Conservation (phyloP, 495 filamentous ascomycete genomes). For the Penicillium macrosclerotiorum region DNA sequence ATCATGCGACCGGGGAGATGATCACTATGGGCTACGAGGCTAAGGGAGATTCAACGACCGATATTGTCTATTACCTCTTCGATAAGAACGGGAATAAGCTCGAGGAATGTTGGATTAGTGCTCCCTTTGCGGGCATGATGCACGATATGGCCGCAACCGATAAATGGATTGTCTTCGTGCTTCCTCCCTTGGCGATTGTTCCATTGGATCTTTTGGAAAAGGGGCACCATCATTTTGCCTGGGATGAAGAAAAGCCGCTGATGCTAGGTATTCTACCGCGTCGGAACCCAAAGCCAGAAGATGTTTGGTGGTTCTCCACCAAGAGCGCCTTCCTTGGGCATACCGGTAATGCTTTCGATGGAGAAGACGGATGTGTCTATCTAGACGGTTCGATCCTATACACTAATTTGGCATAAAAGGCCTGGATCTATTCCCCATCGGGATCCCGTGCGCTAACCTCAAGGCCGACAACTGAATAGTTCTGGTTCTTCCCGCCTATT, state of each 20-base stretch:
- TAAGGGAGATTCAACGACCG: conserved; percentile 32
- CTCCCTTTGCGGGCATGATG: conserved; percentile 54
- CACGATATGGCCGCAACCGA: conserved; percentile 52
- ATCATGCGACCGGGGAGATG: conserved; percentile 57
- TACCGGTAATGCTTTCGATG: neutral
- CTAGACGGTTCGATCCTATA: neutral
- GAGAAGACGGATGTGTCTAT: neutral
- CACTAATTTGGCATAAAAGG: too few species aligned
- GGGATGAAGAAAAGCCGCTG: conserved; percentile 51
- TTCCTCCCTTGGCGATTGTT: conserved; percentile 49
- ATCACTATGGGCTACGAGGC: conserved; percentile 51
- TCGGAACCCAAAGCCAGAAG: conserved; percentile 44
- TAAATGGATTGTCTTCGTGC: conserved; percentile 50
- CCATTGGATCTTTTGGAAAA: conserved; percentile 48
- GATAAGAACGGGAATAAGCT: conserved; percentile 40
- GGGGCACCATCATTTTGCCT: conserved; percentile 54
- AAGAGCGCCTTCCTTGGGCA: neutral
- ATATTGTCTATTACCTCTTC: conserved; percentile 49
- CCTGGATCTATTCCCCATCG: too few species aligned
- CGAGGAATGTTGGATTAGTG: conserved; percentile 47
- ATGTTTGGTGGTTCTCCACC: conserved; percentile 33
- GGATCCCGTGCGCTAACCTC: too few species aligned
- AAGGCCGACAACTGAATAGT: too few species aligned
- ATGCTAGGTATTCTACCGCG: conserved; percentile 51
- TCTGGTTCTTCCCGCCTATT: too few species aligned